These are phyloP conservation scores for Coemansia sp. DNA, from an alignment of 192 early-diverging fungal species.

Conservation along the genomic window DNA sequence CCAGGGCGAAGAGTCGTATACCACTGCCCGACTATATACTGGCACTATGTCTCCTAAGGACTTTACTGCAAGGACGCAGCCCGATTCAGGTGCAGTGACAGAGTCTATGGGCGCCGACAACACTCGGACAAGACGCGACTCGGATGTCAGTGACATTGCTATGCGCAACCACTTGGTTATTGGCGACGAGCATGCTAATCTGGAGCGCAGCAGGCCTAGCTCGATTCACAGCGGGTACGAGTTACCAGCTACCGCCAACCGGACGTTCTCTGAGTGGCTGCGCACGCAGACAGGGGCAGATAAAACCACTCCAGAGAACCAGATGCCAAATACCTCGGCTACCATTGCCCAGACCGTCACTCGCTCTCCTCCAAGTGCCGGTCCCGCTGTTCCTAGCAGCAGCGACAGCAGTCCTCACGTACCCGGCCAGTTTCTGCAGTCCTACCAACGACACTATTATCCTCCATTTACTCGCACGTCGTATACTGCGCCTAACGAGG, in stretches of 20 bases:
- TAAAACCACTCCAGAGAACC: neutral
- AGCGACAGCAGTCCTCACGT: neutral
- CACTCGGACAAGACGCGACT: constrained; percentile 10
- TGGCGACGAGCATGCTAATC: neutral
- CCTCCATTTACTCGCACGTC: neutral
- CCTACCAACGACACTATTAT: constrained; percentile 22
- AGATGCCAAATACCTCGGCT: neutral
- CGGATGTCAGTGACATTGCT: constrained; percentile 50
- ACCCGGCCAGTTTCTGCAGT: neutral
- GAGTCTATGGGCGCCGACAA: neutral
- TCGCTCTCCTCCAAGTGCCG: constrained; percentile 3
- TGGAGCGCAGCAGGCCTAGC: neutral
- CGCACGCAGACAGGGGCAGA: constrained; percentile 13
- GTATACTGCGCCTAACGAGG: neutral
- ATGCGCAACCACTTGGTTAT: constrained; percentile 40
- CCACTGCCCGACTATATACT: constrained; percentile 24
- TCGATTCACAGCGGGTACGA: constrained; percentile 8
- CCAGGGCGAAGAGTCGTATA: constrained; percentile 24
- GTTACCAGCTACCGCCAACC: constrained; percentile 2
- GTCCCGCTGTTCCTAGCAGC: neutral
- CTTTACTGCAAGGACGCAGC: neutral
- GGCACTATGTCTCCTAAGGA: constrained; percentile 15
- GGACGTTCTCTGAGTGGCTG: constrained; percentile 30
- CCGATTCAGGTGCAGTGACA: neutral
- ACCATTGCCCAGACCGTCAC: constrained; percentile 11